A percentile compares a stretch with the other conserved stretches of the same genome.
These are phyloP conservation scores for Pulveroboletus sp. DNA, from an alignment of 768 basidiomycete species.

Conservation along the genomic window DNA sequence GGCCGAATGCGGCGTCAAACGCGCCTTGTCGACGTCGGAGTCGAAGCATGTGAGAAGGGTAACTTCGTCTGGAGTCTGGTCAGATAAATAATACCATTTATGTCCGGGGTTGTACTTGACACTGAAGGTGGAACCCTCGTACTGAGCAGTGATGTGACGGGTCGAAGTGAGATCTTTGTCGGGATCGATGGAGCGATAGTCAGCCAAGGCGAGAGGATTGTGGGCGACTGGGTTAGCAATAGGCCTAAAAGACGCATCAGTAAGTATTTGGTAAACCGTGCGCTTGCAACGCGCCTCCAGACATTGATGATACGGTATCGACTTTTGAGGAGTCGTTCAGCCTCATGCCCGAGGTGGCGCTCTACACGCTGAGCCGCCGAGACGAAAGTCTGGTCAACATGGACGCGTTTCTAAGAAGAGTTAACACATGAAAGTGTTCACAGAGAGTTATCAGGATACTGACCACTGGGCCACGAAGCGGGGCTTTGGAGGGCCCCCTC, in stretches of 20 bases:
- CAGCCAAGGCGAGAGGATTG: slow-evolving; percentile 38
- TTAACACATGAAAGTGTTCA: background rate
- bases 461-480: slow-evolving; percentile 33
- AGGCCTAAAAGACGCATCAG: slow-evolving; percentile 21
- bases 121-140: slow-evolving; percentile 33
- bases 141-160: slow-evolving; percentile 33
- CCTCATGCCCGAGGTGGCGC: slow-evolving; percentile 37
- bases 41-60: slow-evolving; percentile 43
- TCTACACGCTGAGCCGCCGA: slow-evolving; percentile 36
- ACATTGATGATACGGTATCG: slow-evolving; percentile 44
- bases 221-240: slow-evolving; percentile 37
- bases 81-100: slow-evolving; percentile 37
- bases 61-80: slow-evolving; percentile 40
- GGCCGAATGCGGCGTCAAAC: slow-evolving; percentile 40
- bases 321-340: slow-evolving; percentile 36
- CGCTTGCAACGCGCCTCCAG: slow-evolving; percentile 31
- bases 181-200: slow-evolving; percentile 36
- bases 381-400: slow-evolving; percentile 42
- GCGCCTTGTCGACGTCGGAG: slow-evolving; percentile 36
- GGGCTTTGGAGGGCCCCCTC: background rate
- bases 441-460: slow-evolving; percentile 3
- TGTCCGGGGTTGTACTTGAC: slow-evolving; percentile 35
- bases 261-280: background rate
- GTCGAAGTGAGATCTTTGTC: slow-evolving; percentile 35
- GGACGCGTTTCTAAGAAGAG: slow-evolving; percentile 32